Conservation (phyloP, 2,329 filamentous ascomycete species). For the Pseudodiploospora longispora region DNA sequence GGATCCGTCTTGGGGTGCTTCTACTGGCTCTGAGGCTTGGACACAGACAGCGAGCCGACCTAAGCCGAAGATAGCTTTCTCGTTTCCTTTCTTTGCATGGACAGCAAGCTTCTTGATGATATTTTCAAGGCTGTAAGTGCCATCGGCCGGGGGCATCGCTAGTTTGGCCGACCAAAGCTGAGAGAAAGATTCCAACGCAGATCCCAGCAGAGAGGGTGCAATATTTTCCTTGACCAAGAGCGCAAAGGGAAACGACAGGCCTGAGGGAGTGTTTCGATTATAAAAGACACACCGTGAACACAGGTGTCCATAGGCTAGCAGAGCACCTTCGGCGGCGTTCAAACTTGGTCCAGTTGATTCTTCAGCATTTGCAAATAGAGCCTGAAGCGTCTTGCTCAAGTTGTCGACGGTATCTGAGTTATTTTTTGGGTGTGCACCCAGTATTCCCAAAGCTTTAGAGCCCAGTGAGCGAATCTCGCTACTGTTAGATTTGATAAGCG, state of each 20-base stretch:
- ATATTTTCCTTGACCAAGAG: constrained; percentile 24
- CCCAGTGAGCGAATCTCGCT: constrained; percentile 57
- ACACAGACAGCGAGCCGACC: constrained; percentile 66
- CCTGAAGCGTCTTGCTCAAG: constrained; percentile 23
- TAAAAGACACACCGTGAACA: constrained; percentile 39
- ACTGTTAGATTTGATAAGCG: constrained; percentile 63
- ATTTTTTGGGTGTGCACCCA: constrained; percentile 57
- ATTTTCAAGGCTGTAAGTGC: constrained; percentile 24
- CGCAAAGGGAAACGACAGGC: constrained; percentile 20
- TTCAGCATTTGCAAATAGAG: constrained; percentile 37
- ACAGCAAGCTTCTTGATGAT: constrained; percentile 56
- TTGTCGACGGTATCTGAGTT: constrained; percentile 22
- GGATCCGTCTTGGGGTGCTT: constrained; percentile 1
- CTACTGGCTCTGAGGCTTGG: constrained; percentile 24
- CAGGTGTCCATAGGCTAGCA: constrained; percentile 37
- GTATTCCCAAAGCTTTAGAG: constrained; percentile 65
- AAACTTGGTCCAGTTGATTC: constrained; percentile 35
- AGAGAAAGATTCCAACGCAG: constrained; percentile 35
- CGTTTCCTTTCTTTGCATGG: constrained; percentile 71
- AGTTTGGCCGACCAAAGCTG: constrained; percentile 41
- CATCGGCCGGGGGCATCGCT: constrained; percentile 23
- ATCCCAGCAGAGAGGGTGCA: constrained; percentile 31
- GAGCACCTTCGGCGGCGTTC: constrained; percentile 38
- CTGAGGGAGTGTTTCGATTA: constrained; percentile 19
- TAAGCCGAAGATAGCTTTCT: constrained; percentile 71